phyloP scores from a whole-genome alignment of 2,329 filamentous ascomycete genomes.

The Corynespora cassiicola region DNA sequence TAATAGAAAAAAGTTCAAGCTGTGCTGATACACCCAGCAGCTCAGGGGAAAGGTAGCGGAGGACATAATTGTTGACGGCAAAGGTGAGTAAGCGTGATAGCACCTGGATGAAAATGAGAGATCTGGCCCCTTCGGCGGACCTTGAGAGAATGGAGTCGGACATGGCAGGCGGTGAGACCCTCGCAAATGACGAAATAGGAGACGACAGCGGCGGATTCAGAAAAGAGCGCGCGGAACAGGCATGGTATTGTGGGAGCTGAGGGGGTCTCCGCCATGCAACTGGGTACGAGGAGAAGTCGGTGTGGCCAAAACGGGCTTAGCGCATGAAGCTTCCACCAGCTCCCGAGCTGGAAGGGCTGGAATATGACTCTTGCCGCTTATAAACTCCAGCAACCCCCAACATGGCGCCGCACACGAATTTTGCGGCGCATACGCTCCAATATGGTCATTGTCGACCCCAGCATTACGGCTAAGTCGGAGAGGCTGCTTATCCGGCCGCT shows the following conservation, averaged over 20 bases:
- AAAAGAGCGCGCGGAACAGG: slow-evolving; percentile 16
- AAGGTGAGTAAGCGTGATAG: slow-evolving; percentile 89
- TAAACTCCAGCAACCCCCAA: slow-evolving; percentile 25
- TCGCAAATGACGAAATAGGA: slow-evolving; percentile 12
- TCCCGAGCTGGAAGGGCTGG: not conserved
- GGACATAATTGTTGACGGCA: slow-evolving; percentile 85
- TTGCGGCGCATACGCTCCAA: slow-evolving; percentile 11
- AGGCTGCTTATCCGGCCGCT: slow-evolving; percentile 64
- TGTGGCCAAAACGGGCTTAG: slow-evolving; percentile 16
- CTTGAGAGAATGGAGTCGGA: slow-evolving; percentile 45
- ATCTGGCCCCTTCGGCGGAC: slow-evolving; percentile 75
- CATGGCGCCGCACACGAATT: slow-evolving; percentile 23
- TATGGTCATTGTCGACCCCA: slow-evolving; percentile 43
- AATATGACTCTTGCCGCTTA: slow-evolving; percentile 5
- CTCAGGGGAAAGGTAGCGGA: slow-evolving; percentile 85
- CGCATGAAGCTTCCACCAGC: slow-evolving; percentile 1
- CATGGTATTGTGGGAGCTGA: slow-evolving; percentile 27
- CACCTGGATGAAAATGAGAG: slow-evolving; percentile 88
- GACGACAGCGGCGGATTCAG: slow-evolving; percentile 2
- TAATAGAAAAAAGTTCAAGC: slow-evolving; percentile 90
- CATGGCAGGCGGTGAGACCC: slow-evolving; percentile 22
- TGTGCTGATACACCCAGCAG: slow-evolving; percentile 87
- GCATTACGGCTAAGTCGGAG: slow-evolving; percentile 50
- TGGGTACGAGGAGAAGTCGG: slow-evolving; percentile 24
- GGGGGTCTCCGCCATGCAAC: slow-evolving; percentile 21